Evolutionary conservation across 2,329 filamentous ascomycete genomes (phyloP).

Genomic region (Aspergillus jensenii): DNA sequence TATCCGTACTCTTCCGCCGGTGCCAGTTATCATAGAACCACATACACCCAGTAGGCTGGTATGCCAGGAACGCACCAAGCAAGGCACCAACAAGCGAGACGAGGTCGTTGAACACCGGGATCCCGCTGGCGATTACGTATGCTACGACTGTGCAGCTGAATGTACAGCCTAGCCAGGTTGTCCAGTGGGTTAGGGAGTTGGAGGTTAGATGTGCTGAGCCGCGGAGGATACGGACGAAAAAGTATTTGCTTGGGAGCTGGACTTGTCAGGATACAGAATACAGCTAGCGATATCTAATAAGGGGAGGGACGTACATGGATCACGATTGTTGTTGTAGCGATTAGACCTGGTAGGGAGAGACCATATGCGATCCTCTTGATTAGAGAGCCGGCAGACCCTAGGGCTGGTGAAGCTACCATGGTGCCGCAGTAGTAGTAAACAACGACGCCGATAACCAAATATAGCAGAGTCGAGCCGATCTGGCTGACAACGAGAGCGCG

Average conservation of each 20-base stretch:
- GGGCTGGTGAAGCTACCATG: conserved; percentile 48
- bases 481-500: conserved; percentile 33
- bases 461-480: conserved; percentile 28
- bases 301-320: conserved; percentile 17
- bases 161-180: conserved; percentile 24
- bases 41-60: conserved; percentile 20
- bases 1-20: neutral
- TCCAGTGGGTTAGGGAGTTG: conserved; percentile 26
- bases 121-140: conserved; percentile 28
- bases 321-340: conserved; percentile 25
- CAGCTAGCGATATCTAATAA: too few species aligned
- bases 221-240: conserved; percentile 24
- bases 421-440: conserved; percentile 50
- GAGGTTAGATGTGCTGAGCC: conserved; percentile 21
- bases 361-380: conserved; percentile 51
- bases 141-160: conserved; percentile 19
- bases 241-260: conserved; percentile 20
- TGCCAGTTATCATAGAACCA: conserved; percentile 21
- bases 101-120: conserved; percentile 26
- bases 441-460: conserved; percentile 37
- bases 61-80: conserved; percentile 20
- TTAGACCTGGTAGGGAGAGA: conserved; percentile 32
- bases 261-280: neutral
- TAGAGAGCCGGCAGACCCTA: conserved; percentile 45
- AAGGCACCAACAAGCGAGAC: conserved; percentile 28